A percentile compares a stretch with the other conserved stretches of the same genome.
These are phyloP conservation scores for Calonectria pseudoreteaudii DNA, from an alignment of 2,329 filamentous ascomycete species.

Conservation along the genomic window DNA sequence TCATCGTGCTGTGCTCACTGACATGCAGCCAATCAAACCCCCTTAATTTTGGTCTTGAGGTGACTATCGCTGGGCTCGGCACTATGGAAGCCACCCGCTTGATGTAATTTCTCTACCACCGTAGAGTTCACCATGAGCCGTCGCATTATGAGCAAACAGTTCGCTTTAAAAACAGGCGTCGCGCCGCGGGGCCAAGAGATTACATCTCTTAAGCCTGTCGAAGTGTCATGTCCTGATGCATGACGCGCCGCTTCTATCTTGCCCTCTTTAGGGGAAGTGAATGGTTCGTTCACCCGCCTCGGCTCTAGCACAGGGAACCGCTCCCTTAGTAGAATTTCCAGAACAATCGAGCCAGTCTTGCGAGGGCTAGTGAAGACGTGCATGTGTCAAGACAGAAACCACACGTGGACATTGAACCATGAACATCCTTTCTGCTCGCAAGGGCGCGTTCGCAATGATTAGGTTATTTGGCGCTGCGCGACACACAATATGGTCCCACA, in stretches of 20 bases:
- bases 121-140: conserved; percentile 30
- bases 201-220: conserved; percentile 2
- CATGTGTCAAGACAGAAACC: neutral
- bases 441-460: neutral
- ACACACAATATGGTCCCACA: conserved; percentile 18
- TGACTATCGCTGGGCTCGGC: conserved; percentile 18
- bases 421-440: neutral
- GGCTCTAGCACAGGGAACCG: neutral
- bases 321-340: conserved; percentile 3
- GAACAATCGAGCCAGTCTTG: neutral
- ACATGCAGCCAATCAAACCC: conserved; percentile 5
- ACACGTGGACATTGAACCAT: neutral
- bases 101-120: conserved; percentile 32
- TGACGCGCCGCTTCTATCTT: neutral
- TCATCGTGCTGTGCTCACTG: neutral
- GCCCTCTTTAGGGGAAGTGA: neutral
- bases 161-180: conserved; percentile 15
- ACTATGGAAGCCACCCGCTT: conserved; percentile 25
- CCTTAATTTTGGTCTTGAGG: conserved; percentile 10
- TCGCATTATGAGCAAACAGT: conserved; percentile 26
- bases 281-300: conserved; percentile 1
- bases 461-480: neutral
- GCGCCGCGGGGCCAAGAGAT: conserved; percentile 29
- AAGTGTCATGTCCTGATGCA: conserved; percentile 12
- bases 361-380: neutral